Evolutionary conservation across 352 stramenopile species (phyloP).

Genomic region (Aphanomyces astaci): DNA sequence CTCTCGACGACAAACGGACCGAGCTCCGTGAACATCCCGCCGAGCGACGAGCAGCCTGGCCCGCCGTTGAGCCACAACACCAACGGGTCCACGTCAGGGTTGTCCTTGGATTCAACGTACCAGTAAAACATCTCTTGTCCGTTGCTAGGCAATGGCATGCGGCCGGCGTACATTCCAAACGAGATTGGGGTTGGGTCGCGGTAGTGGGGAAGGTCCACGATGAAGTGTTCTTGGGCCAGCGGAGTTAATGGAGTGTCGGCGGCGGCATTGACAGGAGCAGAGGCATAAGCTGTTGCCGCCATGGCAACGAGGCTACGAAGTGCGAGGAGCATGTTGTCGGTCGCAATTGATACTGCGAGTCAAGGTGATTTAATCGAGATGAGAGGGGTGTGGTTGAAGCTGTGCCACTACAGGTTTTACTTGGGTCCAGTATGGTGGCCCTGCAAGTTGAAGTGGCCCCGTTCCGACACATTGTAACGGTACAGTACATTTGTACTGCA

Average conservation of each 20-base stretch:
- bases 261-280: background rate
- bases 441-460: background rate
- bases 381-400: background rate
- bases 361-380: no score
- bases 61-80: conserved; percentile 90
- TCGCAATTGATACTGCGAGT: background rate
- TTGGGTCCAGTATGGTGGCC: background rate
- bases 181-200: conserved; percentile 29
- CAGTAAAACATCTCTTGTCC: conserved; percentile 64
- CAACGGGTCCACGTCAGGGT: conserved; percentile 56
- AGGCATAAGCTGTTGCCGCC: background rate
- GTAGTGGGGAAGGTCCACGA: conserved; percentile 42
- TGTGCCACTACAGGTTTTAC: background rate
- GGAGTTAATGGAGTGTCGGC: background rate
- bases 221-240: conserved; percentile 26
- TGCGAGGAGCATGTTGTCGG: background rate
- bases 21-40: conserved; percentile 80
- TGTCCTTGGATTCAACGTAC: conserved; percentile 44
- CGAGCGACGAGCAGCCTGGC: conserved; percentile 71
- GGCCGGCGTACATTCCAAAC: conserved; percentile 53
- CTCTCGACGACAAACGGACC: conserved; percentile 50
- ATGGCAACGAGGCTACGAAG: background rate
- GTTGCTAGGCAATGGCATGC: conserved; percentile 36
- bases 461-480: no score
- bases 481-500: no score